Conservation (phyloP, 169 alveolate genomes). For the Cryptosporidium xiaoi region DNA sequence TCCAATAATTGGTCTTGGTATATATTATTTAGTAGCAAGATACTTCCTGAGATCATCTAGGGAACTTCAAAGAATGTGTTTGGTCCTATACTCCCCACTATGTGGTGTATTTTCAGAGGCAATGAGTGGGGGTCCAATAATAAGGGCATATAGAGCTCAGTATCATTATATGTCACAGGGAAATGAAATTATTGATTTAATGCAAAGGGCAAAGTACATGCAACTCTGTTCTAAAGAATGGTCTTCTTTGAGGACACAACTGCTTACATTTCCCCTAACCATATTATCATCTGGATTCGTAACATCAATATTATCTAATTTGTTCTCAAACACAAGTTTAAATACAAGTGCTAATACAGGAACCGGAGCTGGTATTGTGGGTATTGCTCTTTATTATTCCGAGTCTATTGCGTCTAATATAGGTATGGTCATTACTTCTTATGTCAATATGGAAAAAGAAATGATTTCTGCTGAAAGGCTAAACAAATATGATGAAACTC, state of each 20-base stretch:
- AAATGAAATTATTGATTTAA: slow-evolving; percentile 53
- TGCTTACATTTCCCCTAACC: slow-evolving; percentile 78
- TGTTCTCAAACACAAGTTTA: background rate
- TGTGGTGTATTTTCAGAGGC: slow-evolving; percentile 75
- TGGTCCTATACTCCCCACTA: slow-evolving; percentile 63
- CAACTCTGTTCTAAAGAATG: slow-evolving; percentile 74
- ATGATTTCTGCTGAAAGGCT: slow-evolving; percentile 79
- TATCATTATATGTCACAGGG: slow-evolving; percentile 67
- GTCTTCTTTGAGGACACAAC: slow-evolving; percentile 78
- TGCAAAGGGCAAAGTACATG: slow-evolving; percentile 66
- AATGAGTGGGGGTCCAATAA: slow-evolving; percentile 73
- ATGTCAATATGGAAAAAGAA: slow-evolving; percentile 76
- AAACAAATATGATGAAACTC: slow-evolving; percentile 49
- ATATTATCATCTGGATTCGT: slow-evolving; percentile 37
- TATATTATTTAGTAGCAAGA: slow-evolving; percentile 76
- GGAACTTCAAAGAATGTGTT: slow-evolving; percentile 77
- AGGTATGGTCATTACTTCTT: slow-evolving; percentile 71
- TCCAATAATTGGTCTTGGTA: slow-evolving; percentile 74
- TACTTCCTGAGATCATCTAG: slow-evolving; percentile 77
- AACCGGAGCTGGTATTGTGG: slow-evolving; percentile 73
- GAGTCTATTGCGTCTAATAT: slow-evolving; percentile 77
- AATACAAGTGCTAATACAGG: slow-evolving; percentile 6
- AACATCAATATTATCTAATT: slow-evolving; percentile 5
- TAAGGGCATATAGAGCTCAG: slow-evolving; percentile 62
- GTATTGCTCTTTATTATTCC: slow-evolving; percentile 78